phyloP scores from a whole-genome alignment of 75 land plant genomes.

The Pinus taeda region DNA sequence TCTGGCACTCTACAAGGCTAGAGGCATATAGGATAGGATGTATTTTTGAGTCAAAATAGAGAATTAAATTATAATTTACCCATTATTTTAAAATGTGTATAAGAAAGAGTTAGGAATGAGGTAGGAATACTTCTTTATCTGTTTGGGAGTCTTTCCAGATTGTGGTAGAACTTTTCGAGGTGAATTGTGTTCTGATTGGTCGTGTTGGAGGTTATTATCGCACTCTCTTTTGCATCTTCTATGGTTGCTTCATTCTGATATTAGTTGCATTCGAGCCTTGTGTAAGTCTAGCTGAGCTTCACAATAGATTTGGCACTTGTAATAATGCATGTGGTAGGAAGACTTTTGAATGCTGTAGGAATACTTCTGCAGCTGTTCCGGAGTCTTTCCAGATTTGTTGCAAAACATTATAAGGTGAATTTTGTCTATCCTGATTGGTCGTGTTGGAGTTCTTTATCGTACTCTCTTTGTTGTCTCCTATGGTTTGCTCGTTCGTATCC shows the following conservation, averaged over 20 bases:
- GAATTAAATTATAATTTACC: background rate
- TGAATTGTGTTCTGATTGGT: background rate
- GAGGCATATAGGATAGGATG: background rate
- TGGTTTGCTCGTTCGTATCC: background rate
- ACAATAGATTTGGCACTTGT: too few species aligned
- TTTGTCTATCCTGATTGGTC: background rate
- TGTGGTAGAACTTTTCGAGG: too few species aligned
- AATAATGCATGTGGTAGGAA: background rate
- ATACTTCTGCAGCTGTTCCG: background rate
- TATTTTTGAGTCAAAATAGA: constrained; percentile 1
- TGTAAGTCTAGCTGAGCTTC: too few species aligned
- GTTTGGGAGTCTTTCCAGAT: background rate
- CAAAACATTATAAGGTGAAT: too few species aligned
- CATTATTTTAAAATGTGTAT: background rate
- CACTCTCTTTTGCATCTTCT: background rate
- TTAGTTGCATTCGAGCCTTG: too few species aligned
- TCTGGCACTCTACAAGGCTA: background rate
- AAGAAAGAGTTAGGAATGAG: background rate
- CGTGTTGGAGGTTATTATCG: background rate
- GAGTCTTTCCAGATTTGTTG: background rate
- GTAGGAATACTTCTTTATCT: background rate
- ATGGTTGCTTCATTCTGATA: background rate
- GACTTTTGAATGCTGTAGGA: background rate
- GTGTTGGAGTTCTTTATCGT: background rate
- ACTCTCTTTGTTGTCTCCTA: background rate